Evolutionary conservation across 1,284 basidiomycete species (phyloP).

Genomic region (Peniophora sp.): DNA sequence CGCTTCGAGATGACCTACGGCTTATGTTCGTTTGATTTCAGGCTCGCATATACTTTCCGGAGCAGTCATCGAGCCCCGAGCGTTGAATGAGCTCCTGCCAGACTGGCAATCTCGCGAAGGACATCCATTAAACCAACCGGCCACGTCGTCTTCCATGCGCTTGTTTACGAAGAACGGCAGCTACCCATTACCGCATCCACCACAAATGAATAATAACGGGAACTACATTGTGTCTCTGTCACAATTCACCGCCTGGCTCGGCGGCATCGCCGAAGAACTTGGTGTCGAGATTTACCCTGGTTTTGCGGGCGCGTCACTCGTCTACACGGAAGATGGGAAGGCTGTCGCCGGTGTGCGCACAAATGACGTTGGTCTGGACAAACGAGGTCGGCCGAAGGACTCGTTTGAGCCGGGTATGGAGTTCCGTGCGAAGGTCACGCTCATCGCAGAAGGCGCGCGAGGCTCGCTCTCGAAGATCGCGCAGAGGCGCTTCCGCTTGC

Average conservation of each 20-base stretch:
- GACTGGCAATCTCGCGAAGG: constrained; percentile 62
- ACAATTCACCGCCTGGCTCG: constrained; percentile 86
- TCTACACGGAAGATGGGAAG: constrained; percentile 65
- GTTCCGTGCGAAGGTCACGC: constrained; percentile 88
- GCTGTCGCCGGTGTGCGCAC: constrained; percentile 82
- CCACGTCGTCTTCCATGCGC: constrained; percentile 80
- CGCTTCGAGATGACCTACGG: background rate
- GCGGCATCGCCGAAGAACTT: constrained; percentile 79
- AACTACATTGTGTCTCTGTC: constrained; percentile 95
- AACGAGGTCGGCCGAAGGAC: constrained; percentile 73
- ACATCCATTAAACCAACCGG: constrained; percentile 73
- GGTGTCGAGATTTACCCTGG: constrained; percentile 98
- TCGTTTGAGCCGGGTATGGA: constrained; percentile 96
- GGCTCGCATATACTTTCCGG: constrained; percentile 96
- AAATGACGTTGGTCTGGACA: constrained; percentile 92
- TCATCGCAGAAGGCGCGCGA: constrained; percentile 96
- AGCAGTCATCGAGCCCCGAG: constrained; percentile 89
- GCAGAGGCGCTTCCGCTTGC: constrained; percentile 72
- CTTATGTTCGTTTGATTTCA: constrained; percentile 21
- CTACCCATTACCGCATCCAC: constrained; percentile 90
- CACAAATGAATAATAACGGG: constrained; percentile 93
- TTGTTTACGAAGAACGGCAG: constrained; percentile 71
- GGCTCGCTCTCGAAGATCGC: constrained; percentile 85
- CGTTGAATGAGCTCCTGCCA: constrained; percentile 88
- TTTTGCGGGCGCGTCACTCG: constrained; percentile 83